phyloP scores from a whole-genome alignment of 495 filamentous ascomycete species.

The Aspergillus wentii region DNA sequence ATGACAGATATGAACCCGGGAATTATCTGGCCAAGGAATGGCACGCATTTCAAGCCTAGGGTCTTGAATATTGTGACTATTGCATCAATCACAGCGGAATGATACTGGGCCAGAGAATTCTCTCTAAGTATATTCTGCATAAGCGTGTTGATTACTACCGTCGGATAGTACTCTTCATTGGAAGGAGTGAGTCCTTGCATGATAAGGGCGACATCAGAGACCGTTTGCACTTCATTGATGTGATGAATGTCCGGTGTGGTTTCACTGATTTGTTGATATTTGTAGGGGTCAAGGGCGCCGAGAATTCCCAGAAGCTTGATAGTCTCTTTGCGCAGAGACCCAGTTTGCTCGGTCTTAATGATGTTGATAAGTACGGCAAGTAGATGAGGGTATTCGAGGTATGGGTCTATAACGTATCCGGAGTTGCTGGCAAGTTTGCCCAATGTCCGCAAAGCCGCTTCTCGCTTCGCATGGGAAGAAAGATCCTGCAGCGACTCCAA shows the following conservation, averaged over 20 bases:
- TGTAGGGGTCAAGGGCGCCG: constrained; percentile 94
- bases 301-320: constrained; percentile 94
- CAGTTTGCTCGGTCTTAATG: constrained; percentile 83
- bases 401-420: constrained; percentile 96
- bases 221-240: constrained; percentile 52
- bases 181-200: constrained; percentile 97
- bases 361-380: constrained; percentile 89
- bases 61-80: constrained; percentile 99
- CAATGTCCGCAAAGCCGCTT: constrained; percentile 84
- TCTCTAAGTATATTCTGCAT: constrained; percentile 84
- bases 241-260: constrained; percentile 45
- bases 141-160: constrained; percentile 92
- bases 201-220: constrained; percentile 94
- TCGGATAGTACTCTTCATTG: constrained; percentile 96
- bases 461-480: constrained; percentile 79
- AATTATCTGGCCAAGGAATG: constrained; percentile 87
- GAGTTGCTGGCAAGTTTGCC: constrained; percentile 91
- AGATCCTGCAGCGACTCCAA: constrained; percentile 89
- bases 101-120: constrained; percentile 77
- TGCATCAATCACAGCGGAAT: constrained; percentile 94
- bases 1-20: constrained; percentile 90
- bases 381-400: constrained; percentile 87
- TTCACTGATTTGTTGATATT: constrained; percentile 66
- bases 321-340: constrained; percentile 81
- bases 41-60: constrained; percentile 88